Evolutionary conservation across 2,329 filamentous ascomycete species (phyloP).

Genomic region (Fusarium brachygibbosum): DNA sequence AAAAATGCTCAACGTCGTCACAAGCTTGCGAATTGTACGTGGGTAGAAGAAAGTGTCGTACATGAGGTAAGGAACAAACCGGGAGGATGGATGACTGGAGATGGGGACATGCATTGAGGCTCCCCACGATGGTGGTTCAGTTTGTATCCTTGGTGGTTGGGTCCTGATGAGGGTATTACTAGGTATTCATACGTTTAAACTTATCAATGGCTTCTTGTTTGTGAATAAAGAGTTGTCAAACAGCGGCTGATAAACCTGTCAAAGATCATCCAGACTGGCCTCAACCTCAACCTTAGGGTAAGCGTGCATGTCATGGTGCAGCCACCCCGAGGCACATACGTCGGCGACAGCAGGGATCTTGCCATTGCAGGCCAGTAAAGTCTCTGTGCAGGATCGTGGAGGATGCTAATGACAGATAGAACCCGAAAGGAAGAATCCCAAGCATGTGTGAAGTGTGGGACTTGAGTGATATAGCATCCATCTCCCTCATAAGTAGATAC

Average conservation of each 20-base stretch:
- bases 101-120: constrained; percentile 24
- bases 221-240: too few relatives aligned
- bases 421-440: constrained; percentile 7
- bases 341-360: background rate
- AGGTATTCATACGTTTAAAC: background rate
- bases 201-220: background rate
- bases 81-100: constrained; percentile 31
- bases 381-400: background rate
- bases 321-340: background rate
- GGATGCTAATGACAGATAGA: constrained; percentile 21
- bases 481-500: background rate
- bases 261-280: background rate
- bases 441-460: constrained; percentile 31
- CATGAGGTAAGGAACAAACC: constrained; percentile 43
- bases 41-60: constrained; percentile 15
- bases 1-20: constrained; percentile 36
- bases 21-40: constrained; percentile 15
- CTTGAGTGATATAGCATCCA: constrained; percentile 20
- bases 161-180: background rate
- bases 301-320: background rate
- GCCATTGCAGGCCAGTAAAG: background rate
- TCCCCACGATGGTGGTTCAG: constrained; percentile 24
- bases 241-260: too few relatives aligned
- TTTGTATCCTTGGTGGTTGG: background rate
- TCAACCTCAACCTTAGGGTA: background rate